phyloP scores from a whole-genome alignment of 306 rosid species.

The Ziziphus jujuba region DNA sequence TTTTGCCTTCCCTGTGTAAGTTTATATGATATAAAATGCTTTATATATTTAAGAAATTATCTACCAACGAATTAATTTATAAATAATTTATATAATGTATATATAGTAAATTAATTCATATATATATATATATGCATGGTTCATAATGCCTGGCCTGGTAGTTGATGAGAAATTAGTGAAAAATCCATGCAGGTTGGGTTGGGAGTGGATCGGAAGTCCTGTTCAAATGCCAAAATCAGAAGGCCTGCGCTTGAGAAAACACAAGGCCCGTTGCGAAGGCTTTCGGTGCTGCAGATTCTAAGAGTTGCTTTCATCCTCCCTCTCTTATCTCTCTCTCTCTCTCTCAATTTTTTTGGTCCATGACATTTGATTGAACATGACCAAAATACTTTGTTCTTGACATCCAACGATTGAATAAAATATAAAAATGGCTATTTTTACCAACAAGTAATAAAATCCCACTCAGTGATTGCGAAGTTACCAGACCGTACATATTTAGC shows the following conservation, averaged over 20 bases:
- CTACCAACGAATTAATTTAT: too few species aligned
- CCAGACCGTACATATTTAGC: too few species aligned
- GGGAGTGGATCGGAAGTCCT: slow-evolving; percentile 79
- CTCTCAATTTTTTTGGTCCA: not conserved
- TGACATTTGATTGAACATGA: slow-evolving; percentile 12
- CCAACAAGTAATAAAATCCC: too few species aligned
- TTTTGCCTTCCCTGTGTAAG: slow-evolving; percentile 84
- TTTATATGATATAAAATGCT: not conserved
- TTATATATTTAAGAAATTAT: too few species aligned
- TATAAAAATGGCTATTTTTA: too few species aligned
- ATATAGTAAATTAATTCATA: not conserved
- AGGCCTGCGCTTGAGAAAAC: slow-evolving; percentile 48
- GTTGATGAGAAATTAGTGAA: not conserved
- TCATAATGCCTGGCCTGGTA: not conserved
- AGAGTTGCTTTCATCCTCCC: slow-evolving; percentile 9
- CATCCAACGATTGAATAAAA: too few species aligned
- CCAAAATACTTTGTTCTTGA: not conserved
- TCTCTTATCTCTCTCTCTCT: not conserved
- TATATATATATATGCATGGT: too few species aligned
- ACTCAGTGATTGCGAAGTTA: too few species aligned
- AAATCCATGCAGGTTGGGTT: slow-evolving; percentile 49
- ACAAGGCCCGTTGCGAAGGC: slow-evolving; percentile 38
- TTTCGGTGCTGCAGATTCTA: slow-evolving; percentile 70
- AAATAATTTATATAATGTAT: too few species aligned
- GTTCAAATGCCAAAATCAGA: slow-evolving; percentile 65